Evolutionary conservation across 345 rosid species (phyloP).

Genomic region (Pelargonium nanum): DNA sequence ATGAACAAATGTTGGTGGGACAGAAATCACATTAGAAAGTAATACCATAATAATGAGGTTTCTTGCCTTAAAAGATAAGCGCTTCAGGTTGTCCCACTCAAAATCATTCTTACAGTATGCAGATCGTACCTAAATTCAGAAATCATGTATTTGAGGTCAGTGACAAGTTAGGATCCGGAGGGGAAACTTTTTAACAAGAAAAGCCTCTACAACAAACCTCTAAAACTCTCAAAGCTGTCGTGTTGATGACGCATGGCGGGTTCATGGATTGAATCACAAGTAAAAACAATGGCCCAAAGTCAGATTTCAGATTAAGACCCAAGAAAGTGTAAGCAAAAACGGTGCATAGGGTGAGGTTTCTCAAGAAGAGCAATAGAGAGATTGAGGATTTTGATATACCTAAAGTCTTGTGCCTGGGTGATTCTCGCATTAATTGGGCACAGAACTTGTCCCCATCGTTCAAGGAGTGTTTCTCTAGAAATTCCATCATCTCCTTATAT

Average conservation of each 20-base stretch:
- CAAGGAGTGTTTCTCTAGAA: constrained; percentile 41
- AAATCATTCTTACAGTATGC: constrained; percentile 77
- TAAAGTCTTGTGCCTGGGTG: constrained; percentile 56
- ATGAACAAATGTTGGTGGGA: neutral
- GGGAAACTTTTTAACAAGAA: neutral
- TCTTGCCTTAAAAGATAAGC: constrained; percentile 44
- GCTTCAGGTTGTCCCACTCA: constrained; percentile 70
- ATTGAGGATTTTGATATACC: too few species aligned
- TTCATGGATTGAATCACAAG: neutral
- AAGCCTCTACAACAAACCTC: constrained; percentile 33
- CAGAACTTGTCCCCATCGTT: constrained; percentile 79
- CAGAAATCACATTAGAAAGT: neutral
- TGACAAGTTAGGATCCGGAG: neutral
- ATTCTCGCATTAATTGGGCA: constrained; percentile 62
- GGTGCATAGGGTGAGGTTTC: too few species aligned
- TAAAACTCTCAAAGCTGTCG: constrained; percentile 56
- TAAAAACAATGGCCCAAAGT: neutral
- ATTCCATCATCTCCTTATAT: constrained; percentile 54
- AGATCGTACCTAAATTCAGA: constrained; percentile 50
- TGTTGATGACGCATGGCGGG: constrained; percentile 1
- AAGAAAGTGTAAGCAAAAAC: too few species aligned
- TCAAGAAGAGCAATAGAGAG: too few species aligned
- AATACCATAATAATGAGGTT: constrained; percentile 1
- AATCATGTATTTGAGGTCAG: too few species aligned
- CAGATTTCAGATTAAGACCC: too few species aligned